Conservation (phyloP, 2,329 filamentous ascomycete genomes). For the Salinomyces thailandicus region DNA sequence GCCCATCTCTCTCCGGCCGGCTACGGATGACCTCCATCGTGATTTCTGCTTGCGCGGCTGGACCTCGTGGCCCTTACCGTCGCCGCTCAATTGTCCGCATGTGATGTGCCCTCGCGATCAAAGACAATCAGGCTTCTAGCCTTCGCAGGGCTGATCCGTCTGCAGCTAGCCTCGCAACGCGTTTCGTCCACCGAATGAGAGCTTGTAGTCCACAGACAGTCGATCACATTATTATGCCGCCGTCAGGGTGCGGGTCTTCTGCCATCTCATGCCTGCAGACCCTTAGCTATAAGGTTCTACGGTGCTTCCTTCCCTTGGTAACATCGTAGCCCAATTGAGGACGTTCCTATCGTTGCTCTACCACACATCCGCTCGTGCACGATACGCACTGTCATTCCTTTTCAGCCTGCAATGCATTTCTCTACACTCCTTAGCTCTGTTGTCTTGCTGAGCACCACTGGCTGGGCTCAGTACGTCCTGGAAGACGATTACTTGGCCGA, state of each 20-base stretch:
- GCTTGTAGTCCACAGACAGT: too few relatives aligned
- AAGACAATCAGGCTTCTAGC: neutral
- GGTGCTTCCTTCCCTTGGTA: too few relatives aligned
- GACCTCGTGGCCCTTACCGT: neutral
- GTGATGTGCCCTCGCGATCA: too few relatives aligned
- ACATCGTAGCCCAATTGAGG: too few relatives aligned
- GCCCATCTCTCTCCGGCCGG: neutral
- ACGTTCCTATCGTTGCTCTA: too few relatives aligned
- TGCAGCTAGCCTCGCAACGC: constrained; percentile 1
- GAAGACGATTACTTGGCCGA: constrained; percentile 38
- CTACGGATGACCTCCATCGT: neutral
- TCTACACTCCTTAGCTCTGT: constrained; percentile 7
- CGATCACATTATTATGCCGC: too few relatives aligned
- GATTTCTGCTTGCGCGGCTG: neutral
- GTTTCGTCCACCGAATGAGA: constrained; percentile 2
- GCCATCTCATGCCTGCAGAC: too few relatives aligned
- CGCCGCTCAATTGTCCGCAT: too few relatives aligned
- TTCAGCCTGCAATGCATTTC: constrained; percentile 5
- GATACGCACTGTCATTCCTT: constrained; percentile 9
- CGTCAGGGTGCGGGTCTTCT: too few relatives aligned
- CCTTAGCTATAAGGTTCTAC: too few relatives aligned
- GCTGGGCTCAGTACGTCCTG: constrained; percentile 26
- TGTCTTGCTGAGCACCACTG: constrained; percentile 15
- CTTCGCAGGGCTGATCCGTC: constrained; percentile 5
- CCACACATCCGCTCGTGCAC: too few relatives aligned